A percentile compares a stretch with the other conserved stretches of the same genome.
Evolutionary conservation across 176 grass and related monocot species (phyloP).

Genomic region (Musa beccarii): DNA sequence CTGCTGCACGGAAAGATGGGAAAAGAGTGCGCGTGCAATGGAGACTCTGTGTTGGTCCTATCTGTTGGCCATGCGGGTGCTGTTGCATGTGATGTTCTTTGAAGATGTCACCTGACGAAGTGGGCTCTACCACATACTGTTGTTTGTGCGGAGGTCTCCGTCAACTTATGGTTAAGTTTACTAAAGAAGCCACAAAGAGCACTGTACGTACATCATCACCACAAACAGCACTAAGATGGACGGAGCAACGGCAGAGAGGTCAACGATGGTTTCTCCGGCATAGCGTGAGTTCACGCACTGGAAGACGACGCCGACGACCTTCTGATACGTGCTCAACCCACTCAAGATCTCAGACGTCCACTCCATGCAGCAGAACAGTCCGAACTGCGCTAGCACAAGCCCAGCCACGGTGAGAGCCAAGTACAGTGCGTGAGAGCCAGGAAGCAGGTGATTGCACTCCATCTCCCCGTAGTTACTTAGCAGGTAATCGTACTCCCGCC

Average conservation of each 20-base stretch:
- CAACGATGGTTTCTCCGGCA: slow-evolving; percentile 51
- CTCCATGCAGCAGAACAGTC: slow-evolving; percentile 52
- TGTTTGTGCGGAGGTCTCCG: no score
- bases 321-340: slow-evolving; percentile 37
- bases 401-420: slow-evolving; percentile 34
- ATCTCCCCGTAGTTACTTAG: slow-evolving; percentile 16
- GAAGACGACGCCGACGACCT: slow-evolving; percentile 49
- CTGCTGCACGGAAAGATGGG: no score
- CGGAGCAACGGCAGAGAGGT: slow-evolving; percentile 39
- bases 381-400: slow-evolving; percentile 33
- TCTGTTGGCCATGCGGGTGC: no score
- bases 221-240: slow-evolving; percentile 54
- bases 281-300: slow-evolving; percentile 68
- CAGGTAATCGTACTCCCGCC: slow-evolving; percentile 27
- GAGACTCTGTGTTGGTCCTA: no score
- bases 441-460: slow-evolving; percentile 45
- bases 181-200: no score
- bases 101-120: no score
- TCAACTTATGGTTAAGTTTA: no score
- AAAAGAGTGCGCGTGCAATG: no score
- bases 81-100: no score
- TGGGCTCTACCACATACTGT: no score
- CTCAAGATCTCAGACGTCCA: slow-evolving; percentile 49
- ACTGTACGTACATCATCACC: slow-evolving; percentile 59
- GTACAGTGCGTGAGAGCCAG: slow-evolving; percentile 13